Evolutionary conservation across 257 asterid genomes (phyloP).

Genomic region (Cordia subcordata): DNA sequence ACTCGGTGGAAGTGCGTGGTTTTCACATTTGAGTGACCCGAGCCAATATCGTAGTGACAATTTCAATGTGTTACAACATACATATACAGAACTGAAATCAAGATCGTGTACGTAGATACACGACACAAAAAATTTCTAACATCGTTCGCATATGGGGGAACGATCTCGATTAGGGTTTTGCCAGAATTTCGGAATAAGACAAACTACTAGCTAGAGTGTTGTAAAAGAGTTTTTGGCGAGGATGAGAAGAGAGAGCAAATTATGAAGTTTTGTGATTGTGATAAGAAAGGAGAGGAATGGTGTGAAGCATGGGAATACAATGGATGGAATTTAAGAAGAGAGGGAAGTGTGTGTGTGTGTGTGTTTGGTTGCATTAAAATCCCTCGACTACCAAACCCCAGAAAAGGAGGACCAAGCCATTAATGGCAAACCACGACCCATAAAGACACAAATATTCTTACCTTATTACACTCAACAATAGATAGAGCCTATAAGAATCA

Average conservation of each 20-base stretch:
- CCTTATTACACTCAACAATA: conserved; percentile 19
- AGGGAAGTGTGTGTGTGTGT: conserved; percentile 11
- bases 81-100: background rate
- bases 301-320: conserved; percentile 15
- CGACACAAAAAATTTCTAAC: too few species aligned
- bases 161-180: too few species aligned
- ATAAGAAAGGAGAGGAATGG: background rate
- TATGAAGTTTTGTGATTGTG: conserved; percentile 1
- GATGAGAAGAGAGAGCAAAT: conserved; percentile 1
- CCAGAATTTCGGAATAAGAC: too few species aligned
- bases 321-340: conserved; percentile 17
- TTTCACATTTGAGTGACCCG: conserved; percentile 45
- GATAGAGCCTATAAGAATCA: conserved; percentile 20
- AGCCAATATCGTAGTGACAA: conserved; percentile 50
- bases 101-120: too few species aligned
- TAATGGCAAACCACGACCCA: conserved; percentile 38
- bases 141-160: too few species aligned
- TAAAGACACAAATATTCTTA: conserved; percentile 29
- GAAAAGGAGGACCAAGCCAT: conserved; percentile 29
- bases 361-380: conserved; percentile 37
- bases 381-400: conserved; percentile 32
- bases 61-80: conserved; percentile 16
- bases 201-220: background rate
- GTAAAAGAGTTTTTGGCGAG: background rate
- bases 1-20: background rate